phyloP scores from a whole-genome alignment of 2,329 filamentous ascomycete species.

The Hypoxylon sp. region DNA sequence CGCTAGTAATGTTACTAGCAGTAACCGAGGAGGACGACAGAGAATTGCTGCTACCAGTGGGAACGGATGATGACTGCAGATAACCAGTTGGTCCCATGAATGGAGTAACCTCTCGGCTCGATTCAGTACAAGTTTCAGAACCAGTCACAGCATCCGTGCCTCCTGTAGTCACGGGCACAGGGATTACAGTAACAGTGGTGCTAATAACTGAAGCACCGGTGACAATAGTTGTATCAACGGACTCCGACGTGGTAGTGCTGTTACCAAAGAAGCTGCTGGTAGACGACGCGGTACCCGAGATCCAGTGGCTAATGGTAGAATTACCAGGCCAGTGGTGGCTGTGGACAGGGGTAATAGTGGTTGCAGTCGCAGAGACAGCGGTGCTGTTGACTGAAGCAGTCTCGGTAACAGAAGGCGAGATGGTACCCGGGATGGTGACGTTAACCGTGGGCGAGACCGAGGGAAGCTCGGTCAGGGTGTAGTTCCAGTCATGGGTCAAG shows the following conservation, averaged over 20 bases:
- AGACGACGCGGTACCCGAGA: not conserved
- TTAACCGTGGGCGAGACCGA: conserved; percentile 51
- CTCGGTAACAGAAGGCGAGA: conserved; percentile 30
- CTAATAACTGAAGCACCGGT: not conserved
- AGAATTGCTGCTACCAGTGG: not conserved
- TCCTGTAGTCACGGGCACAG: conserved; percentile 28
- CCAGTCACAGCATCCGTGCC: conserved; percentile 25
- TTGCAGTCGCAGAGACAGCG: conserved; percentile 5
- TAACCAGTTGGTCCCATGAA: conserved; percentile 1
- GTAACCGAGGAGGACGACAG: not conserved
- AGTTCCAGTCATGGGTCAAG: conserved; percentile 52
- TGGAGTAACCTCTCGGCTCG: not conserved
- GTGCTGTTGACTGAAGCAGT: conserved; percentile 10
- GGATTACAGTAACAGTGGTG: conserved; percentile 30
- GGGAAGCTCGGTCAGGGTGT: conserved; percentile 41
- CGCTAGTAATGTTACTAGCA: conserved; percentile 5
- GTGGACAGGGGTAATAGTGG: not conserved
- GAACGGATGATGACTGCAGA: not conserved
- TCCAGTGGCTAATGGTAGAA: conserved; percentile 2
- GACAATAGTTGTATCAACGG: not conserved
- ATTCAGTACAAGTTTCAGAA: conserved; percentile 4
- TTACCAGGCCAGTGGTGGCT: conserved; percentile 9
- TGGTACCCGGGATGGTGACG: conserved; percentile 15
- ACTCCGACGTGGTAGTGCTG: conserved; percentile 8
- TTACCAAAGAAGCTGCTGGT: conserved; percentile 12